Percentiles rank a stretch among this genome's conserved stretches.
These are phyloP conservation scores for Komagataella populi DNA, from an alignment of 805 yeast genomes.

Conservation along the genomic window DNA sequence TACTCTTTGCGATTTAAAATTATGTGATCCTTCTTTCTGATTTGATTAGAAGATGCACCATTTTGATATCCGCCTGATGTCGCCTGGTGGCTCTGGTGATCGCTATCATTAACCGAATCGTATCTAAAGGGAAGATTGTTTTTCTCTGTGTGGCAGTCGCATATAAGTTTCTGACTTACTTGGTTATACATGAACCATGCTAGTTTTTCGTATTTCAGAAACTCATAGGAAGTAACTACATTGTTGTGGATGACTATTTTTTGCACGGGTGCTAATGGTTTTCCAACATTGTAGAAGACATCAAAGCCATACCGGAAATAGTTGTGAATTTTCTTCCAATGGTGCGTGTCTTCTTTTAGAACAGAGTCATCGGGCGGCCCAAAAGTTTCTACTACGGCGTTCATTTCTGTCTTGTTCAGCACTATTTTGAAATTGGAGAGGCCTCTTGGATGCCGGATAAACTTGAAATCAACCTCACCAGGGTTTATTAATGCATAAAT, in stretches of 20 bases:
- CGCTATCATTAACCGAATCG: background rate
- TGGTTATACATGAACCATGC: conserved; percentile 22
- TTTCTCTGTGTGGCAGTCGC: background rate
- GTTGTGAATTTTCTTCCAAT: conserved; percentile 32
- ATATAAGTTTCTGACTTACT: background rate
- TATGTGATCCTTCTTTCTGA: conserved; percentile 10
- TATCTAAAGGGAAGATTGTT: background rate
- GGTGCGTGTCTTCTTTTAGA: conserved; percentile 17
- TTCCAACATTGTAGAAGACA: conserved; percentile 25
- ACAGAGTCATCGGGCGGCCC: conserved; percentile 48
- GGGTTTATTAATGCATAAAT: background rate
- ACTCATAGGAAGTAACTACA: conserved; percentile 34
- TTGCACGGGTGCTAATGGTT: conserved; percentile 17
- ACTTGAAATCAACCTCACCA: conserved; percentile 12
- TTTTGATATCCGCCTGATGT: background rate
- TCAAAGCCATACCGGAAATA: conserved; percentile 44
- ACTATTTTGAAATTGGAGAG: conserved; percentile 8
- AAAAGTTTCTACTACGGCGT: conserved; percentile 27
- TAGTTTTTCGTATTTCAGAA: conserved; percentile 39
- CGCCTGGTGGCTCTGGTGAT: background rate
- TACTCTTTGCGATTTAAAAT: conserved; percentile 20
- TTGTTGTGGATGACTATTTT: conserved; percentile 41
- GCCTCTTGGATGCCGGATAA: conserved; percentile 11
- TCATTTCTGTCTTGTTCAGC: conserved; percentile 34
- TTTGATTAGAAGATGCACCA: conserved; percentile 1